These are phyloP conservation scores for Aspergillus tamarii DNA, from an alignment of 2,329 filamentous ascomycete species.

Conservation along the genomic window DNA sequence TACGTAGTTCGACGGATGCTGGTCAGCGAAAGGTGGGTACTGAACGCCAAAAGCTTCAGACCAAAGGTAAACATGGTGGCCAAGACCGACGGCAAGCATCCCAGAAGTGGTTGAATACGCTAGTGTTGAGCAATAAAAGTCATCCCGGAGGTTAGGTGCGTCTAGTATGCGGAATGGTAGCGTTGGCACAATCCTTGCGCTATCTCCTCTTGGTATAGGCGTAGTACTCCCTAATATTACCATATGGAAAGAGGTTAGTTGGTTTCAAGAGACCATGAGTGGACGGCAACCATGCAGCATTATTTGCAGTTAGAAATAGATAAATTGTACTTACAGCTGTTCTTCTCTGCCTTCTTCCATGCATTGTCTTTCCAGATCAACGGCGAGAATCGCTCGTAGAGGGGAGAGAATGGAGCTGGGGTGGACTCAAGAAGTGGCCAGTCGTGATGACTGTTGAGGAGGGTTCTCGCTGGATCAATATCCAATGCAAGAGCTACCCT, in stretches of 20 bases:
- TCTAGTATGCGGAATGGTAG: constrained; percentile 87
- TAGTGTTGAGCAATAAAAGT: constrained; percentile 92
- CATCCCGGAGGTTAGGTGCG: constrained; percentile 84
- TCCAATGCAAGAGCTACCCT: constrained; percentile 79
- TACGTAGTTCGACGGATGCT: constrained; percentile 58
- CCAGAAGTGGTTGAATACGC: constrained; percentile 78
- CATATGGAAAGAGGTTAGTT: constrained; percentile 6
- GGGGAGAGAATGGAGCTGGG: constrained; percentile 28
- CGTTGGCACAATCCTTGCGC: constrained; percentile 60
- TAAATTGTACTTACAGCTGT: constrained; percentile 36
- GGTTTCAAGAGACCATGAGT: not conserved
- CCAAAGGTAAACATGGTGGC: constrained; percentile 83
- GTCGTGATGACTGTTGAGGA: constrained; percentile 61
- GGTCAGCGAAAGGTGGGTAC: constrained; percentile 59
- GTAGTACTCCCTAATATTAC: constrained; percentile 26
- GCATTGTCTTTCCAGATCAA: constrained; percentile 45
- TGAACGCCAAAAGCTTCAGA: constrained; percentile 73
- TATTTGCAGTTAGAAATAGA: not conserved
- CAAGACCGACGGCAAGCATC: constrained; percentile 81
- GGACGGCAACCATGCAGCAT: not conserved
- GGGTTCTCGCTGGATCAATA: constrained; percentile 69
- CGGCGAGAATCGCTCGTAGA: constrained; percentile 36
- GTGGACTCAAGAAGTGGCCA: constrained; percentile 25
- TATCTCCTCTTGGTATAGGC: constrained; percentile 17
- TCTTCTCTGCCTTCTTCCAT: constrained; percentile 39